Evolutionary conservation across 495 filamentous ascomycete genomes (phyloP).

Genomic region (Hapsidospora chrysogenum): DNA sequence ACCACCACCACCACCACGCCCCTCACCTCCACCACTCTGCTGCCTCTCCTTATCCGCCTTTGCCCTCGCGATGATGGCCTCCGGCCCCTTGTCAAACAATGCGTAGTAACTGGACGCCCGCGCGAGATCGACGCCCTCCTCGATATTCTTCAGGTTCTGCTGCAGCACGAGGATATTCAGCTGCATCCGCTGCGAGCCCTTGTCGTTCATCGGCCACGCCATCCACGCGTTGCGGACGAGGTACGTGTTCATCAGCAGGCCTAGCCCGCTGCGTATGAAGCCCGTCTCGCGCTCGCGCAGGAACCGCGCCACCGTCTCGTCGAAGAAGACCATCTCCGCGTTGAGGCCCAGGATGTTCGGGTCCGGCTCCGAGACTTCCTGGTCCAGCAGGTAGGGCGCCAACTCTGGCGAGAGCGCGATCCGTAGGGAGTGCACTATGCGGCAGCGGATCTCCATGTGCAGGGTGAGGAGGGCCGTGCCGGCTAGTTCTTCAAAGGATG

Average conservation of each 20-base stretch:
- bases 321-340: constrained; percentile 62
- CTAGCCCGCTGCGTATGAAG: constrained; percentile 62
- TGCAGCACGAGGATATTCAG: constrained; percentile 87
- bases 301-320: constrained; percentile 58
- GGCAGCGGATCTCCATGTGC: constrained; percentile 74
- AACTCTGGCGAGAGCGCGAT: constrained; percentile 35
- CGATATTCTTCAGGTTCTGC: constrained; percentile 88
- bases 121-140: constrained; percentile 49
- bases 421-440: constrained; percentile 51
- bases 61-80: constrained; percentile 47
- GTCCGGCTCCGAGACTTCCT: constrained; percentile 64
- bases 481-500: constrained; percentile 63
- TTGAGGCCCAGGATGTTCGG: constrained; percentile 62
- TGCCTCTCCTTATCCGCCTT: constrained; percentile 28
- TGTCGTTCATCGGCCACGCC: constrained; percentile 29
- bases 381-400: constrained; percentile 54
- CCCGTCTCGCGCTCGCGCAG: constrained; percentile 44
- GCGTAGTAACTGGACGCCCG: constrained; percentile 62
- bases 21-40: constrained; percentile 19
- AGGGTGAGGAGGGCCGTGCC: constrained; percentile 62
- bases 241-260: constrained; percentile 24
- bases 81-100: constrained; percentile 62
- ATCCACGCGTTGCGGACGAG: constrained; percentile 23
- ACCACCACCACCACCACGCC: constrained; percentile 17
- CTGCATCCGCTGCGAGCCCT: constrained; percentile 66